Base-by-base conservation (phyloP, 192 early-diverging fungal species). In the Coemansia sp. region DNA sequence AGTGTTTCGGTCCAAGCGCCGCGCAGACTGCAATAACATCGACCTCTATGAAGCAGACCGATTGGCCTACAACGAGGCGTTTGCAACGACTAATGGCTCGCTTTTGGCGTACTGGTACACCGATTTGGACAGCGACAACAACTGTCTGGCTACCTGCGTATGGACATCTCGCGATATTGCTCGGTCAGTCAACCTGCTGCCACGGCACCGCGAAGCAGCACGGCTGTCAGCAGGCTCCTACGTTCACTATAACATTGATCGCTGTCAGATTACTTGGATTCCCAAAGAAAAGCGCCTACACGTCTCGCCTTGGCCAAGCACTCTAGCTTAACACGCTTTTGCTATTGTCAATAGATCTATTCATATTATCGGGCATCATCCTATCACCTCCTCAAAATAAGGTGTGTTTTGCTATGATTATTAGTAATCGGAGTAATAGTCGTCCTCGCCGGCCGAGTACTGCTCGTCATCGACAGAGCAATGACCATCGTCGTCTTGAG, bases 91-190 rank as follows among this genome's bases (percentile, higher is more conserved):
- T 0, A 72, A 72, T 43, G 69, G 73, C 29, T 64, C 78, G 10
- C 49, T 81, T 20, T 51, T 81, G 38, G 63, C 68, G 41, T 81
- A 81, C 43, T 81, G 78, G 78, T 81, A 72, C 40, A 63, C 78
- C 3, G 73, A 64, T 8, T 15, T 81, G 39, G 78, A 81, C n/a
- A 59, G 56, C 3, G 66, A 81, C 37, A 24, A 72, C 29, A 72
- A 81, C 19, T 81, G 78, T 38, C 41, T 81, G 59, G 78, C 78
- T 10, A 75, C 78, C 1, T 81, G 78, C 40, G 66, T 81, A 17
- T 81, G 78, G 78, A 65, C 78, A 2, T 47, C 54, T 2, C 57
- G 73, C 8, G 78, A 75, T 22, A 65, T 74, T 39, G 78, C 78
- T 1, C 41, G 71, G 27, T 81, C 78, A 0, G 71, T 81, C 49